Conservation (phyloP, 2,329 filamentous ascomycete genomes). For the Alternaria infectoria region DNA sequence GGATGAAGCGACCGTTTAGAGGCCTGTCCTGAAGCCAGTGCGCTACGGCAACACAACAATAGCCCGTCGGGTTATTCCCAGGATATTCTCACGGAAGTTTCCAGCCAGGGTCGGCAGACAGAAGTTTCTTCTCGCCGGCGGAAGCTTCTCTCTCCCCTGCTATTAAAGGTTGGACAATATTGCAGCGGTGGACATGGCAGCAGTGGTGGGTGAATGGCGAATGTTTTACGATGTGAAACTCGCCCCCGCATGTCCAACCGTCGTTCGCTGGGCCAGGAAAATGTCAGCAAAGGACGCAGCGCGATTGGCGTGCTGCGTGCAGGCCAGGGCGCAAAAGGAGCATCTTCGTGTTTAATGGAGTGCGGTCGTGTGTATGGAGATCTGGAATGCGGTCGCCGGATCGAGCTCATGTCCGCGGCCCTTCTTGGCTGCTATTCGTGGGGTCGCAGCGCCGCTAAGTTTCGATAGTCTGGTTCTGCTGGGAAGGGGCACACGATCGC, state of each 20-base stretch:
- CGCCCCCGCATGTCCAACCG: slow-evolving; percentile 1
- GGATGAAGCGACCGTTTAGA: slow-evolving; percentile 10
- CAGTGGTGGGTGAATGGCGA: neutral
- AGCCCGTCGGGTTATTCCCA: slow-evolving; percentile 8
- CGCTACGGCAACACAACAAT: neutral
- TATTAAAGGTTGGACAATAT: neutral
- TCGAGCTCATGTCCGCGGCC: slow-evolving; percentile 6
- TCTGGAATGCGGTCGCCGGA: neutral
- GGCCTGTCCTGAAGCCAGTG: slow-evolving; percentile 5
- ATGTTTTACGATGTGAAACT: neutral
- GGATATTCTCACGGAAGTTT: neutral
- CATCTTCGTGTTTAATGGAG: neutral
- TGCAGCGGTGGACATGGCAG: neutral
- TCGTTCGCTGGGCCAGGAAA: neutral
- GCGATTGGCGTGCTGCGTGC: neutral
- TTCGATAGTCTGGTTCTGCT: slow-evolving; percentile 14
- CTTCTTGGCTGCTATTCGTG: slow-evolving; percentile 1
- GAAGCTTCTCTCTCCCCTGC: neutral
- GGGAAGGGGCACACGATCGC: slow-evolving; percentile 5
- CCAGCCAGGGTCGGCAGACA: neutral
- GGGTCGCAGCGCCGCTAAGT: slow-evolving; percentile 8
- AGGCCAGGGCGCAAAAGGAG: neutral
- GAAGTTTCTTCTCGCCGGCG: neutral
- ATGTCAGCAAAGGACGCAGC: neutral
- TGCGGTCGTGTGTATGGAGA: neutral